Conservation (phyloP, 192 early-diverging fungal species). For the Diversispora epigaea region DNA sequence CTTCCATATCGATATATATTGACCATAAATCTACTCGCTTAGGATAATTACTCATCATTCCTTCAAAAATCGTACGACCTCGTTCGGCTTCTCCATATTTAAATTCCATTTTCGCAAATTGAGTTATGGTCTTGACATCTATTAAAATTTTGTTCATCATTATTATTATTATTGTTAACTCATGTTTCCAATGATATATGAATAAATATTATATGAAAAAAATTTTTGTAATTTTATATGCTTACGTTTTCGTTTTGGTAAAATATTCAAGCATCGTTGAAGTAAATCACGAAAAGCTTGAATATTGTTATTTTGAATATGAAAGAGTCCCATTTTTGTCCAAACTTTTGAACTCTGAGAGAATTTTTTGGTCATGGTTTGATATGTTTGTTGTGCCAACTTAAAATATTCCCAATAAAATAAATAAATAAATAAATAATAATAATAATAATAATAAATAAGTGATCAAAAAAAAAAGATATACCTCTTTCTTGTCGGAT, state of each 20-base stretch:
- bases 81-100: slow-evolving; percentile 95
- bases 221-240: slow-evolving; percentile 4
- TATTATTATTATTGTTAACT: too few species aligned
- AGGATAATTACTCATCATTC: slow-evolving; percentile 87
- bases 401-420: not conserved
- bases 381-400: slow-evolving; percentile 68
- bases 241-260: slow-evolving; percentile 92
- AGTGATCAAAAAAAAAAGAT: not conserved
- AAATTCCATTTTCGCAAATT: slow-evolving; percentile 98
- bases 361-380: slow-evolving; percentile 82
- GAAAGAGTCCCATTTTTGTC: slow-evolving; percentile 81
- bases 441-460: slow-evolving; percentile 13
- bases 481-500: slow-evolving; percentile 70
- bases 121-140: slow-evolving; percentile 87
- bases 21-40: slow-evolving; percentile 96
- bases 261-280: slow-evolving; percentile 71
- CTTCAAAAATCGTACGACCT: slow-evolving; percentile 97
- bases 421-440: not conserved
- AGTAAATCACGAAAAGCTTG: slow-evolving; percentile 80
- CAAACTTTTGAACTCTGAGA: slow-evolving; percentile 88
- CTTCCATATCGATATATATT: slow-evolving; percentile 97
- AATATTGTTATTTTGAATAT: slow-evolving; percentile 69
- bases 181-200: too few species aligned
- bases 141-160: not conserved
- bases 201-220: too few species aligned